phyloP scores from a whole-genome alignment of 345 rosid genomes.

The Salix suchowensis region DNA sequence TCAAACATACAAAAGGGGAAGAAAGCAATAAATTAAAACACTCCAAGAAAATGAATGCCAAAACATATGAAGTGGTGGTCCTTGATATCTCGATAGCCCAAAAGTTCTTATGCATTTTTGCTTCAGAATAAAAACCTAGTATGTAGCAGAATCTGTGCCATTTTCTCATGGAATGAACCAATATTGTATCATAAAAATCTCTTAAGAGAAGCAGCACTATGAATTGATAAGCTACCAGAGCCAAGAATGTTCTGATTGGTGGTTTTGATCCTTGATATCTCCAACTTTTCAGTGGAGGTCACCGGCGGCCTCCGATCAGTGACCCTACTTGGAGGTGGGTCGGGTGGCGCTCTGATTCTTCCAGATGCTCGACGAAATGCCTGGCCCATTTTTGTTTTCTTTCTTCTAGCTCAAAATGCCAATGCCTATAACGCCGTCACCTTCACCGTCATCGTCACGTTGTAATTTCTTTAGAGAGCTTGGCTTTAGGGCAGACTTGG shows the following conservation, averaged over 20 bases:
- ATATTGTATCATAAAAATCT: not conserved
- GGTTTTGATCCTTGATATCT: slow-evolving; percentile 19
- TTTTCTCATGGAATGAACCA: not conserved
- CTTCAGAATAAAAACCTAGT: not conserved
- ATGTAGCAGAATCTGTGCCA: not conserved
- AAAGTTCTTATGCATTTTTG: not conserved
- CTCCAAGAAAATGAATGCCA: not conserved
- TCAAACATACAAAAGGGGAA: not conserved
- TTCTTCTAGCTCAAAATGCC: not conserved
- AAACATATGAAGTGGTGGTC: not conserved
- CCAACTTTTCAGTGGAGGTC: slow-evolving; percentile 24
- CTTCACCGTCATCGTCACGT: not conserved
- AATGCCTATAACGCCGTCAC: not conserved
- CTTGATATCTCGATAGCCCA: not conserved
- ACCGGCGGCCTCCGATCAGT: slow-evolving; percentile 35
- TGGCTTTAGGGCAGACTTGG: not conserved
- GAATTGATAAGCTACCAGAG: slow-evolving; percentile 19
- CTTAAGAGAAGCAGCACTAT: not conserved
- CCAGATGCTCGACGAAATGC: slow-evolving; percentile 98
- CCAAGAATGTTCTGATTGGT: slow-evolving; percentile 5
- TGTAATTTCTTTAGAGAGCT: not conserved
- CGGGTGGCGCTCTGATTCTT: slow-evolving; percentile 39
- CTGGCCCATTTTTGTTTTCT: slow-evolving; percentile 63
- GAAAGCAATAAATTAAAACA: not conserved
- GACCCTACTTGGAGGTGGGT: slow-evolving; percentile 36